Base-by-base conservation (phyloP, 768 basidiomycete species). In the Daedaleopsis nitida region DNA sequence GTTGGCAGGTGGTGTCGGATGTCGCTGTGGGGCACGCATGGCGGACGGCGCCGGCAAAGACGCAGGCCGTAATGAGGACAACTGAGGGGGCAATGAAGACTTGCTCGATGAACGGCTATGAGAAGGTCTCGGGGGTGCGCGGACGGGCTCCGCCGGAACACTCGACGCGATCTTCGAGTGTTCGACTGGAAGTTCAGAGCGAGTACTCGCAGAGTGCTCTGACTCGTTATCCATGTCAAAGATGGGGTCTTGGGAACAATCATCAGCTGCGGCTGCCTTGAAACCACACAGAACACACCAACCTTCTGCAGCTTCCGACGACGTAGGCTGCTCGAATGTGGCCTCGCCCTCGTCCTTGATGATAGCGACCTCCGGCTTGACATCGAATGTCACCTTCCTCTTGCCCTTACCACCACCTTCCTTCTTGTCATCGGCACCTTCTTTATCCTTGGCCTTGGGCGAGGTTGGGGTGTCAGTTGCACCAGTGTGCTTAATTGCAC, bases 341-440 rank as follows among this genome's bases (percentile, higher is more conserved):
- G 69, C 59, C 37, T 72, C 73, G 17, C 74, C 67, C 58, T 80
- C 73, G 27, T 72, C 72, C 34, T 80, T 76, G 62, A 81, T 81
- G n/a, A 80, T 76, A 24, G 79, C 74, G 12, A 82, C 79, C 42
- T 79, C 84, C 21, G 86, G 82, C 68, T 86, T 77, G 52, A 88
- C 82, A 64, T 91, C 83, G 66, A 92, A 92, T 10, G 87, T 89
- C 34, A 92, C 87, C 71, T 85, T 89, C 62, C 84, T 78, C 72
- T 86, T 89, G 52, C 79, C 75, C 77, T 77, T 88, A 11, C 66
- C 66, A 17, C 39, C 17, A 10, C 65, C 58, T 8, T 65, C 67
- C 49, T 68, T 66, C 6, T 27, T 16, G 13, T 64, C 47, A n/a
- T 59, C 60, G 13, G 55, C 48, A 24, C n/a, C 37, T n/a, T 57